Evolutionary conservation across 169 alveolate species (phyloP).

Genomic region (Cytauxzoon felis): DNA sequence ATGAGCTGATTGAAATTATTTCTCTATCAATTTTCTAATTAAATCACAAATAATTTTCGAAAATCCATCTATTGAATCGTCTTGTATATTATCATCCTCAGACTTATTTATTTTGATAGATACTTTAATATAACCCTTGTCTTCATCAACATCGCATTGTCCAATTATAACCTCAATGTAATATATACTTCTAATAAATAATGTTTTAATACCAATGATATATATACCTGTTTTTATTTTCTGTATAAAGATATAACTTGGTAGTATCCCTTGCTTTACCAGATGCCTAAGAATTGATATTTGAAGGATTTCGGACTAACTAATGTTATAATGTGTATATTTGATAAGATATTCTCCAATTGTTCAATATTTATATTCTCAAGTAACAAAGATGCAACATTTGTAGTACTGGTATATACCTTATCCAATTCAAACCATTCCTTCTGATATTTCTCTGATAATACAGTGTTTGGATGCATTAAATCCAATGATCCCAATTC

Average conservation of each 20-base stretch:
- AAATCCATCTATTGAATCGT: too few relatives aligned
- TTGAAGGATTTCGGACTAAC: neutral
- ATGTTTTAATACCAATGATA: neutral
- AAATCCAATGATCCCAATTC: constrained; percentile 15
- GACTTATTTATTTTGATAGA: constrained; percentile 24
- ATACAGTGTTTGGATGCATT: constrained; percentile 37
- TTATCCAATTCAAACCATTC: constrained; percentile 35
- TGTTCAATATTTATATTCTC: constrained; percentile 16
- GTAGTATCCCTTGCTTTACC: constrained; percentile 17
- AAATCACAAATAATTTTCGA: neutral
- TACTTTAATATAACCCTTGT: constrained; percentile 25
- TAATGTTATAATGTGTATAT: constrained; percentile 45
- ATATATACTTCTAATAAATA: constrained; percentile 25
- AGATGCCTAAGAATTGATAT: constrained; percentile 24
- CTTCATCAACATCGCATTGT: constrained; percentile 5
- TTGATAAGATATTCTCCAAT: constrained; percentile 35
- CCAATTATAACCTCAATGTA: constrained; percentile 39
- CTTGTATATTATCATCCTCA: neutral
- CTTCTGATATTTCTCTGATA: constrained; percentile 53
- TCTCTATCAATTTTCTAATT: neutral
- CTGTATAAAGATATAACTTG: constrained; percentile 51
- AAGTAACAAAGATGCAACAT: neutral
- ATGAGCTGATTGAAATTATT: neutral
- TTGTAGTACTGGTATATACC: constrained; percentile 21
- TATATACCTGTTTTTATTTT: constrained; percentile 39